Evolutionary conservation across 2,329 filamentous ascomycete species (phyloP), one percentile per base, ranked within the genome.

Genomic region (Beauveria medogensis): DNA sequence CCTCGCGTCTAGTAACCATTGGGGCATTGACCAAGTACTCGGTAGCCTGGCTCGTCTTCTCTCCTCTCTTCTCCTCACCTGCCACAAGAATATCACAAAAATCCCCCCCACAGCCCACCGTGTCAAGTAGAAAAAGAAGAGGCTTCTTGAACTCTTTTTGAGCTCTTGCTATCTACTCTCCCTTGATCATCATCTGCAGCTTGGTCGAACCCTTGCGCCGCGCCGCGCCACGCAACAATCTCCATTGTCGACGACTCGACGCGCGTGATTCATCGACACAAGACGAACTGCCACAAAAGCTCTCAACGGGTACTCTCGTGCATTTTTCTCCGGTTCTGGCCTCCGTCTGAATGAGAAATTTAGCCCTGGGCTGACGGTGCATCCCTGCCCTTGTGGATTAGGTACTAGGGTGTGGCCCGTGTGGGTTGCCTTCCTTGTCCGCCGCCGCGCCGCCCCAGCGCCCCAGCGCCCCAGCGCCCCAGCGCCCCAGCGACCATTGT

Each of bases 161-260:
- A 30, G 10, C 30, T 30, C 30, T 30, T 30, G 28, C 28, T 3
- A 10, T 30, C 28, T 30, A 30, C 9, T 40, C 10, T 14, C 16
- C 14, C 3, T 43, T 54, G 16, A 43, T 20, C 18, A 24, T 28
- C 37, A 24, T 34, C 37, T 43, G 26, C 41, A 46, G 54, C 43
- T 34, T 47, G 54, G 53, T 41, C 24, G 16, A 43, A 30, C 26
- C 9, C 24, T 24, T 56, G 9, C 30, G 30, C 30, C 30, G 26
- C 44, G 20, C 41, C 54, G 16, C 55, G 44, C 55, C 55, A 57
- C 44, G 34, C 55, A 44, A 57, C 55, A 44, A 57, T 57, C 44
- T 30, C 55, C 30, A 50, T 50, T 41, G 44, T 56, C 54, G 20
- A 50, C 10, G 20, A n/a, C n/a, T n/a, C 9, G 20, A n/a, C 20